Conservation (phyloP, 192 early-diverging fungal genomes). For the Diversispora eburnea region DNA sequence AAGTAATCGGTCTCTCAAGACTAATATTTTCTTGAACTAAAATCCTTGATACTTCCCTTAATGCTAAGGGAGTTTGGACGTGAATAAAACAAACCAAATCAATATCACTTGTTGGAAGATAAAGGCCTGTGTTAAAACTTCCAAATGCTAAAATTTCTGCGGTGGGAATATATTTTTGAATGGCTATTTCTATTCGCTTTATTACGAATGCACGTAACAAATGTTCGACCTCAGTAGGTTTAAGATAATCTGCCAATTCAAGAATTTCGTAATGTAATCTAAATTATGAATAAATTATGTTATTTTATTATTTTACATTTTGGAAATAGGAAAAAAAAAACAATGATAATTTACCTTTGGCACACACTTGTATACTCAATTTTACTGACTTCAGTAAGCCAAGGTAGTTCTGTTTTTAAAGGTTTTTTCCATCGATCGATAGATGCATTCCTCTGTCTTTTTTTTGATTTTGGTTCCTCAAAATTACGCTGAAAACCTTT, state of each 20-base stretch:
- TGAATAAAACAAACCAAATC: constrained; percentile 37
- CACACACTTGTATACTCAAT: neutral
- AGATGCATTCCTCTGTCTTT: neutral
- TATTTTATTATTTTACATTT: neutral
- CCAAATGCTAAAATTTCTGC: constrained; percentile 71
- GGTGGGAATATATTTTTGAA: constrained; percentile 44
- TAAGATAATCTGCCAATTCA: constrained; percentile 74
- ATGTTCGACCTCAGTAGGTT: constrained; percentile 79
- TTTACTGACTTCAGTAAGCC: neutral
- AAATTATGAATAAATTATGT: neutral
- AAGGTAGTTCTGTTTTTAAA: neutral
- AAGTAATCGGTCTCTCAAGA: constrained; percentile 48
- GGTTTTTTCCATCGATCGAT: neutral
- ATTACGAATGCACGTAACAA: constrained; percentile 70
- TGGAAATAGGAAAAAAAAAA: neutral
- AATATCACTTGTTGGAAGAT: constrained; percentile 69
- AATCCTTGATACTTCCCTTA: constrained; percentile 46
- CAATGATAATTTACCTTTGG: neutral
- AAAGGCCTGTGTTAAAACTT: constrained; percentile 82
- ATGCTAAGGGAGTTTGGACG: neutral
- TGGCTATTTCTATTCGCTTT: constrained; percentile 51
- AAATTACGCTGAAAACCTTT: neutral
- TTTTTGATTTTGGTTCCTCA: neutral
- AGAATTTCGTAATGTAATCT: constrained; percentile 60
- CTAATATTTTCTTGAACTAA: constrained; percentile 44